Percentiles rank a stretch among this genome's conserved stretches.
phyloP scores from a whole-genome alignment of 1,139 yeast species.

The Diutina ranongensis region DNA sequence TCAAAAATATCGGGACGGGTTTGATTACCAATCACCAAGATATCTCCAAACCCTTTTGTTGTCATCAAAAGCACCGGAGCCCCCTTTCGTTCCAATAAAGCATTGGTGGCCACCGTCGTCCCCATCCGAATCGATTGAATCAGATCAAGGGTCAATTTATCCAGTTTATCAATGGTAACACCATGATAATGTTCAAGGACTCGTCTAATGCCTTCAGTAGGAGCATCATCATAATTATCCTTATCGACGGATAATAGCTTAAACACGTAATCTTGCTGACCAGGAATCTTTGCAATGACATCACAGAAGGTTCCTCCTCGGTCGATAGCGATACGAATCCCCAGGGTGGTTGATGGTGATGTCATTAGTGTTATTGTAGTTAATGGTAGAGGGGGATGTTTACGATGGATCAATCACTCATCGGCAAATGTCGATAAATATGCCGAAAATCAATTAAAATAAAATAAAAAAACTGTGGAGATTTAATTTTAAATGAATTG shows the following conservation, averaged over 20 bases:
- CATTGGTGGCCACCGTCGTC: conserved; percentile 74
- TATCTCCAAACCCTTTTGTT: conserved; percentile 57
- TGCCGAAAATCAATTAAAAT: too few relatives aligned
- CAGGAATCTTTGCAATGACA: conserved; percentile 44
- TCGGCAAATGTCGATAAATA: too few relatives aligned
- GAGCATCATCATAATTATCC: conserved; percentile 76
- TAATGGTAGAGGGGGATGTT: too few relatives aligned
- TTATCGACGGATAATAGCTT: conserved; percentile 85
- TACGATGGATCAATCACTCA: too few relatives aligned
- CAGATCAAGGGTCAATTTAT: conserved; percentile 19
- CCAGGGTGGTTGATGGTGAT: not conserved
- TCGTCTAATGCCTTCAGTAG: conserved; percentile 80
- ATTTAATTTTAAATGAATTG: too few relatives aligned
- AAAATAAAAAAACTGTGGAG: too few relatives aligned
- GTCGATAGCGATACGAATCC: conserved; percentile 18
- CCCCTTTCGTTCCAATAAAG: conserved; percentile 59
- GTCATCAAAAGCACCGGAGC: conserved; percentile 51
- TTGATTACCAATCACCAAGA: conserved; percentile 60
- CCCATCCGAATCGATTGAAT: conserved; percentile 57
- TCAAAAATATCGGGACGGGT: conserved; percentile 58
- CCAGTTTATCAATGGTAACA: conserved; percentile 30
- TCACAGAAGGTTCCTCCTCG: conserved; percentile 90
- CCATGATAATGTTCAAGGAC: conserved; percentile 51
- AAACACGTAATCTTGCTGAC: conserved; percentile 27
- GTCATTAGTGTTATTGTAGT: not conserved